phyloP scores from a whole-genome alignment of 345 rosid genomes.

The Hibiscus syriacus region DNA sequence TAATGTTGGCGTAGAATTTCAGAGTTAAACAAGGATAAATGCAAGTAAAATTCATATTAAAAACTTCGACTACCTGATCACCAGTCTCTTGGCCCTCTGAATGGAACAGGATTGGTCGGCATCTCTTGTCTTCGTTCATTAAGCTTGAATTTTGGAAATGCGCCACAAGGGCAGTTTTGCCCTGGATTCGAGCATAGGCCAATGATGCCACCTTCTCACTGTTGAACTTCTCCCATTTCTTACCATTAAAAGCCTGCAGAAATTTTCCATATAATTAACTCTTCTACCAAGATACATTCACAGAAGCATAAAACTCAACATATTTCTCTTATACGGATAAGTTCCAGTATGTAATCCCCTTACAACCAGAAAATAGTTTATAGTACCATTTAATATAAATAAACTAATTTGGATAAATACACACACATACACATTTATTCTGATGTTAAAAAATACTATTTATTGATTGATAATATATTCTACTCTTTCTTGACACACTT shows the following conservation, averaged over 20 bases:
- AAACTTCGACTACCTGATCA: conserved; percentile 48
- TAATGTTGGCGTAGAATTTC: not conserved
- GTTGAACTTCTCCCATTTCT: conserved; percentile 94
- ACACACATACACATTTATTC: not conserved
- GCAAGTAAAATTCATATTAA: not conserved
- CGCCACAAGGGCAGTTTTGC: conserved; percentile 78
- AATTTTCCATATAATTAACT: conserved; percentile 6
- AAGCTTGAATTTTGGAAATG: conserved; percentile 85
- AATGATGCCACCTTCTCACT: conserved; percentile 89
- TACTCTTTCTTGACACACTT: not conserved
- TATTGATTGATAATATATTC: not conserved
- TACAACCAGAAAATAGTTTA: too few species aligned
- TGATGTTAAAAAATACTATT: not conserved
- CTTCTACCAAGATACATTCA: not conserved
- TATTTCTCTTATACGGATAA: not conserved
- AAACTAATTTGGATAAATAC: not conserved
- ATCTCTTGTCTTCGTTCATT: conserved; percentile 75
- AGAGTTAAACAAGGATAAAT: not conserved
- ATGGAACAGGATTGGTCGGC: conserved; percentile 71
- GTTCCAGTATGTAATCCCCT: not conserved
- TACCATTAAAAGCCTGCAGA: conserved; percentile 78
- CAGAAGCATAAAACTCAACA: not conserved
- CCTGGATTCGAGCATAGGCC: conserved; percentile 94
- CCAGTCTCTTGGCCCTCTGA: conserved; percentile 48
- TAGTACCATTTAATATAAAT: not conserved